phyloP scores from a whole-genome alignment of 1,139 yeast species.

The Saccharomycopsis phalli region DNA sequence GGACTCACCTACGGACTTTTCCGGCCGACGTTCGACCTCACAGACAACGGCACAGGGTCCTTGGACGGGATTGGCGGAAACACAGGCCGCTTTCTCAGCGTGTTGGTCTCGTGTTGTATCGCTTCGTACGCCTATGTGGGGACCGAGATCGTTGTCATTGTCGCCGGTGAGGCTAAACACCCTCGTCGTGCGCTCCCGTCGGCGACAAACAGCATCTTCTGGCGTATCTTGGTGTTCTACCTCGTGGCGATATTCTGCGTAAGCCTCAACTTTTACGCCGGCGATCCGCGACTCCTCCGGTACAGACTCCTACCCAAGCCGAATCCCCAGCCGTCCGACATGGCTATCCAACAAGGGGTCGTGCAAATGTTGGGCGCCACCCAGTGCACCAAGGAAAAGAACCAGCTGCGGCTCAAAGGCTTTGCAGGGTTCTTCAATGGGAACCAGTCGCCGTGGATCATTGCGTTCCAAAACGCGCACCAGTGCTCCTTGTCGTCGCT shows the following conservation, averaged over 20 bases:
- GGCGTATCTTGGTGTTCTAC: conserved; percentile 60
- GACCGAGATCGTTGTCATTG: conserved; percentile 71
- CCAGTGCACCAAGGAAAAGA: conserved; percentile 18
- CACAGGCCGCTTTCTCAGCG: conserved; percentile 55
- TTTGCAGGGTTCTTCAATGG: conserved; percentile 42
- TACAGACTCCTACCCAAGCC: conserved; percentile 25
- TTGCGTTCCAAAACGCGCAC: conserved; percentile 66
- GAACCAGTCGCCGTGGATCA: conserved; percentile 68
- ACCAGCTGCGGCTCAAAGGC: not conserved
- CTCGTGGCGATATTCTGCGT: conserved; percentile 58
- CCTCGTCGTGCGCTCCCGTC: conserved; percentile 72
- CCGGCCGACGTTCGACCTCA: conserved; percentile 55
- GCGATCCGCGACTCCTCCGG: conserved; percentile 58
- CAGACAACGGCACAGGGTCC: conserved; percentile 38
- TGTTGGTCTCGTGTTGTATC: conserved; percentile 51
- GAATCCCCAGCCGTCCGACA: not conserved
- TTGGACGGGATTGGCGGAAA: conserved; percentile 47
- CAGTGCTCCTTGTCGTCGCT: conserved; percentile 58
- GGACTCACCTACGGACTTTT: conserved; percentile 59
- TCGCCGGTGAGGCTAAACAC: conserved; percentile 80
- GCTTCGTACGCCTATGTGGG: conserved; percentile 74
- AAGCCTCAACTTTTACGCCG: conserved; percentile 63
- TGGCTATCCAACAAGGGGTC: conserved; percentile 3
- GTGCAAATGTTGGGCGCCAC: conserved; percentile 20
- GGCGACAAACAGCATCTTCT: conserved; percentile 65